phyloP scores from a whole-genome alignment of 306 rosid genomes.

The Vigna nakashimae region DNA sequence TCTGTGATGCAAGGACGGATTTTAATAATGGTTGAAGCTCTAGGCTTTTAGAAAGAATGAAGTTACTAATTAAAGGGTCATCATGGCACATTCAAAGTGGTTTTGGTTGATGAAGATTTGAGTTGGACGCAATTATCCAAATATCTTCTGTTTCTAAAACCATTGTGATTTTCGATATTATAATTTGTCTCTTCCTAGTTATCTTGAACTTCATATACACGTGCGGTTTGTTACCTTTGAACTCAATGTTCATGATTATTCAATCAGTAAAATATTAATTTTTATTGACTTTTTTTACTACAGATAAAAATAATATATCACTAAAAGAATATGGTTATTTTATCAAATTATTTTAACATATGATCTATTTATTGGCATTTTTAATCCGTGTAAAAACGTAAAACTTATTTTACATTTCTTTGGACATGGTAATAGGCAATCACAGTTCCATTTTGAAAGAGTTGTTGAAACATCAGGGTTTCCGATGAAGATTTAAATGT shows the following conservation, averaged over 20 bases:
- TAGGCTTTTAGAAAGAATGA: constrained; percentile 7
- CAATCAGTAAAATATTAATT: too few species aligned
- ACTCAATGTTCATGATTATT: too few species aligned
- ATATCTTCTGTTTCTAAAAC: background rate
- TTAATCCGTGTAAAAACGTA: too few species aligned
- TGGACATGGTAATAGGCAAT: background rate
- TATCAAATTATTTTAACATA: too few species aligned
- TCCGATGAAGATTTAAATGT: constrained; percentile 10
- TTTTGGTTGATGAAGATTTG: constrained; percentile 31
- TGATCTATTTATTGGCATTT: too few species aligned
- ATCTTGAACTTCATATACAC: too few species aligned
- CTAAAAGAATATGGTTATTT: too few species aligned
- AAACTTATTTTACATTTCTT: background rate
- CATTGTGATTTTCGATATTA: background rate
- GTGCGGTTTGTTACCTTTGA: too few species aligned
- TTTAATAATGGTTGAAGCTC: constrained; percentile 2
- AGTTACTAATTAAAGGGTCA: constrained; percentile 1
- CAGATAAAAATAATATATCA: too few species aligned
- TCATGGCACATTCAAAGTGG: constrained; percentile 11
- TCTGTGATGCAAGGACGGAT: background rate
- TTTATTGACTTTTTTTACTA: too few species aligned
- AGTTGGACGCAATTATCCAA: constrained; percentile 12
- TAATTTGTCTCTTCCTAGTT: too few species aligned
- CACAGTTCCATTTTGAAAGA: constrained; percentile 5
- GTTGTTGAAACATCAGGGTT: constrained; percentile 1